Base-by-base conservation (phyloP, 768 basidiomycete genomes). In the Tylopilus plumbeoviolaceoides region DNA sequence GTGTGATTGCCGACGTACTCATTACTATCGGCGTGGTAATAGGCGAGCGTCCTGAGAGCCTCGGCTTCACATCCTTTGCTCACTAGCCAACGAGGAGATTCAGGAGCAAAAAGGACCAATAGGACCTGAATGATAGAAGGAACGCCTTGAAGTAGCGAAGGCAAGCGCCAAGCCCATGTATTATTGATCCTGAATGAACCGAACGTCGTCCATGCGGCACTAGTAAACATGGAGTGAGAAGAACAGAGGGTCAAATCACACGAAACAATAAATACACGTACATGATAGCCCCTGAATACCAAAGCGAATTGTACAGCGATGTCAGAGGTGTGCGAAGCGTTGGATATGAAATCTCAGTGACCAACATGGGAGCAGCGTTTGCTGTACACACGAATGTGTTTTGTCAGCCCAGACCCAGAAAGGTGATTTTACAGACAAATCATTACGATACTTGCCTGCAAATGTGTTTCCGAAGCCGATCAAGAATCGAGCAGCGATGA, bases 201-300 rank as follows among this genome's bases (percentile, higher is more conserved):
- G 61, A 82, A 92, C 4, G 87, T 88, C 0, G 87, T 74, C 91
- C 89, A 92, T 5, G 88, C 88, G 31, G 89, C 83, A 54, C 81
- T 82, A 38, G 23, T 36, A 43, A 27, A 44, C 39, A 30, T 20
- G 15, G 28, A 30, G 28, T 30, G 8, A 30, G 28, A 30, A 30
- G 28, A 30, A 7, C 21, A 8, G 20, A 15, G 6, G 44, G 18
- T 40, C 10, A 1, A 8, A 12, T 28, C 23, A 36, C 9, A 17
- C 27, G 21, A 8, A 12, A 47, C 28, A 4, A 27, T 39, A 38
- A 53, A 50, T 30, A 53, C 21, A 74, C 80, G 42, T 53, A 82
- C 82, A 90, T 64, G 65, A 91, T 89, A 52, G 87, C 78, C 49
- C 90, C 91, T 17, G 86, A 84, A 63, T 89, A 89, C 89, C 91